These are phyloP conservation scores for Aspergillus versicolor DNA, from an alignment of 2,329 filamentous ascomycete genomes.

Conservation along the genomic window DNA sequence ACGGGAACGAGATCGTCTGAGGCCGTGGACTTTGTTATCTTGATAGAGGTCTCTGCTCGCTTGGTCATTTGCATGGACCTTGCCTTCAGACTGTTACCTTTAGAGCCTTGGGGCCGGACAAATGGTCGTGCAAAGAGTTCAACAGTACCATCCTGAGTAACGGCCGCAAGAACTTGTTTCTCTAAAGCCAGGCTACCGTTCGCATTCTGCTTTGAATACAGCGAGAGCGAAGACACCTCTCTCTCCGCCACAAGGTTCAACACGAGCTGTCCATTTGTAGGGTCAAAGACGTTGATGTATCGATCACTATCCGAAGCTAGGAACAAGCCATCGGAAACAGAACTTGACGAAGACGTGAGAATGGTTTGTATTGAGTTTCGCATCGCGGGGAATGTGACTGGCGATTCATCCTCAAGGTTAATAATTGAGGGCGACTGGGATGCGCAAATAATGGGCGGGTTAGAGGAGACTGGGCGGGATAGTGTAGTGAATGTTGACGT, in stretches of 20 bases:
- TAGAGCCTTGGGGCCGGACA: constrained; percentile 29
- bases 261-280: constrained; percentile 42
- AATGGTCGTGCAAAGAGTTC: constrained; percentile 54
- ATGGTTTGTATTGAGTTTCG: constrained; percentile 50
- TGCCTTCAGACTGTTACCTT: constrained; percentile 43
- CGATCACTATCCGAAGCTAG: constrained; percentile 51
- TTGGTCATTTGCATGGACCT: constrained; percentile 46
- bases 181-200: constrained; percentile 23
- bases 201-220: constrained; percentile 30
- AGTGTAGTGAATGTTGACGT: constrained; percentile 40
- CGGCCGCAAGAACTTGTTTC: constrained; percentile 45
- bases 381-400: constrained; percentile 49
- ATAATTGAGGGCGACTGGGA: constrained; percentile 51
- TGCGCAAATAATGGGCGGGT: constrained; percentile 49
- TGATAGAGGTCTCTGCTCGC: constrained; percentile 46
- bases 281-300: constrained; percentile 52
- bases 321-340: constrained; percentile 39
- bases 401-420: constrained; percentile 40
- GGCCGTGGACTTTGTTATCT: constrained; percentile 44
- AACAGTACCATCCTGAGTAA: constrained; percentile 50
- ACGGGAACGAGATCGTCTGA: constrained; percentile 42
- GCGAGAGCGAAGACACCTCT: constrained; percentile 42
- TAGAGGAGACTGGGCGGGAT: constrained; percentile 41
- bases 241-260: constrained; percentile 51
- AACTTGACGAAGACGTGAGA: constrained; percentile 40